Percentiles rank a stretch among this genome's conserved stretches.
Conservation (phyloP, 2,329 filamentous ascomycete species). For the Fusarium euwallaceae region DNA sequence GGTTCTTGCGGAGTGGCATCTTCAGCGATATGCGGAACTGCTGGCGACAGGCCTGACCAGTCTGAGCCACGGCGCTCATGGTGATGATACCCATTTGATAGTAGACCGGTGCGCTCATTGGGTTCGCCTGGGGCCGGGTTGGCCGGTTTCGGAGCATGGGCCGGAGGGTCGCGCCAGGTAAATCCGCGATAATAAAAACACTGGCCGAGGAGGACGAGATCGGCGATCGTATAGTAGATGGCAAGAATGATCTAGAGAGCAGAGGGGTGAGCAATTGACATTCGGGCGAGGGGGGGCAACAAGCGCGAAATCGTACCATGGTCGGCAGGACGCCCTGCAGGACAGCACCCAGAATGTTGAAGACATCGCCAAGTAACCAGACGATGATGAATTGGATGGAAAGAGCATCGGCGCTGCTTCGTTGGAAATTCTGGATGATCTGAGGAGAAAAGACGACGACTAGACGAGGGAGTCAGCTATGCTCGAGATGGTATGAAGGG, state of each 20-base stretch:
- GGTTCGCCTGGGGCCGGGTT: constrained; percentile 53
- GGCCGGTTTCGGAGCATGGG: constrained; percentile 57
- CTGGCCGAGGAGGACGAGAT: constrained; percentile 88
- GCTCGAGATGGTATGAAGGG: constrained; percentile 5
- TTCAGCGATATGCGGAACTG: constrained; percentile 77
- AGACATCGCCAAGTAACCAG: constrained; percentile 94
- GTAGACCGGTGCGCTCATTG: constrained; percentile 63
- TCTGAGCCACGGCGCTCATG: constrained; percentile 65
- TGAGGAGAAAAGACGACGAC: constrained; percentile 98
- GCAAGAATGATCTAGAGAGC: constrained; percentile 80
- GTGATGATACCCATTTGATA: constrained; percentile 17
- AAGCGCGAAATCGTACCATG: constrained; percentile 69
- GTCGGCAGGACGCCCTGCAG: constrained; percentile 93
- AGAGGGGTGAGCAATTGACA: constrained; percentile 22
- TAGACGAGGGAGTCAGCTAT: constrained; percentile 40
- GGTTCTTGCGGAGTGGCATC: constrained; percentile 61
- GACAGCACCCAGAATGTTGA: constrained; percentile 94
- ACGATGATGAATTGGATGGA: constrained; percentile 92
- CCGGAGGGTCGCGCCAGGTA: constrained; percentile 69
- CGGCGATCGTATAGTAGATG: constrained; percentile 92
- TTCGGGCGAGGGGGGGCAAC: not conserved
- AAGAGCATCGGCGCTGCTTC: constrained; percentile 86
- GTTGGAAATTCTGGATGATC: constrained; percentile 93
- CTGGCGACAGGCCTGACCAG: constrained; percentile 80
- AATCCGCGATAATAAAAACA: constrained; percentile 98